Evolutionary conservation across 768 basidiomycete species (phyloP), one percentile per base, ranked within the genome.

Genomic region (Boletus fagicola): DNA sequence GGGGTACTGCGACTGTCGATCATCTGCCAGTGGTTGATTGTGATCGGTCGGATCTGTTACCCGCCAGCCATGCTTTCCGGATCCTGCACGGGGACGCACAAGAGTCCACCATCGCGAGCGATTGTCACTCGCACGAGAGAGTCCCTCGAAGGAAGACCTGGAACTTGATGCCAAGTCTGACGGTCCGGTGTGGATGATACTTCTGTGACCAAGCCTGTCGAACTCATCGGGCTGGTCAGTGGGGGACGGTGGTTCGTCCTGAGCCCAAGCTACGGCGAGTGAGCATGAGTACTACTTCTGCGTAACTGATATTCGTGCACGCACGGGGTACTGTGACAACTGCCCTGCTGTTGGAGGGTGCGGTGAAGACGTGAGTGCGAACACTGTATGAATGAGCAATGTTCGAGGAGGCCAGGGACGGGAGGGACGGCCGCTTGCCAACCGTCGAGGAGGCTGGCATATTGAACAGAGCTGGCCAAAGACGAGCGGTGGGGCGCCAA

Each of bases 171-270:
- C 78, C 56, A 76, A 73, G 66, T 85, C 86, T 36, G 80, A 80
- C 16, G 79, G 76, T 15, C 77, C 78, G 39, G 76, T 67, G 35
- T 79, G 77, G 53, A 73, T 63, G 38, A 67, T 64, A 44, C 69
- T 73, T 56, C 67, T 63, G 22, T 68, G 62, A 48, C 60, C 61
- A 71, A 68, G 65, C 58, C 63, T 64, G 36, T 61, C 66, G 6
- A 65, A 62, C 31, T 76, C 77, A 48, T 83, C 79, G 43, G 67
- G 67, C 33, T 70, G 63, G 44, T 79, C 79, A 4, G 75, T 80
- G 1, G 89, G 88, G 0, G 89, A 90, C 5, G 88, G 88, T 5
- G 89, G 89, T 66, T 93, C 91, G 68, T 92, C 87, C 62, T 82
- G 78, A 5, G 90, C 91, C 90, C 90, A 93, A 49, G 91, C 90